These are phyloP conservation scores for Fusarium odoratissimum DNA, from an alignment of 2,329 filamentous ascomycete genomes.

Conservation along the genomic window DNA sequence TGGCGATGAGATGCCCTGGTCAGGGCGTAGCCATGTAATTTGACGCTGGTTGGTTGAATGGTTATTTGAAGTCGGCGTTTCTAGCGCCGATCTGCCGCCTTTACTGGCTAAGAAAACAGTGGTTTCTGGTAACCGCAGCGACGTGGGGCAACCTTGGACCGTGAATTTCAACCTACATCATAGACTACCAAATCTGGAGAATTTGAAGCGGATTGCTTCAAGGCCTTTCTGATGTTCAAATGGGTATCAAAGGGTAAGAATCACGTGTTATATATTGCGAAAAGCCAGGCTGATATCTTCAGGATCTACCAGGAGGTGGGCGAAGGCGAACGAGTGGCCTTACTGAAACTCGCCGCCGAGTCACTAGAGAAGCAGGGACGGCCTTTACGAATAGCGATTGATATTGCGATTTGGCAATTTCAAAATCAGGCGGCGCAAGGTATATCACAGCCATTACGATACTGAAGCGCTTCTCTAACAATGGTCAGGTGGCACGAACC, in stretches of 20 bases:
- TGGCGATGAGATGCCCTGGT: slow-evolving; percentile 30
- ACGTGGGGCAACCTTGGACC: slow-evolving; percentile 41
- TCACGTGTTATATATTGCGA: rapidly evolving
- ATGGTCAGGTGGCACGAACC: slow-evolving; percentile 79
- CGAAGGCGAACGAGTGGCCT: slow-evolving; percentile 78
- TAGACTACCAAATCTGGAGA: slow-evolving; percentile 15
- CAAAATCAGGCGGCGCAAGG: slow-evolving; percentile 87
- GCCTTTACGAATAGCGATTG: slow-evolving; percentile 88
- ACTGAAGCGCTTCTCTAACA: slow-evolving; percentile 14
- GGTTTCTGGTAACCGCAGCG: slow-evolving; percentile 46
- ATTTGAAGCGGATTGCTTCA: slow-evolving; percentile 8
- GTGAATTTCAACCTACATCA: slow-evolving; percentile 37
- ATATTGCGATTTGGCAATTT: slow-evolving; percentile 97
- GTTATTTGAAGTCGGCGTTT: slow-evolving; percentile 38
- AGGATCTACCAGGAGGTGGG: slow-evolving; percentile 95
- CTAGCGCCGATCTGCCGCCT: slow-evolving; percentile 46
- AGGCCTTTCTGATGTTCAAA: slow-evolving; percentile 46
- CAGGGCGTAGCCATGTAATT: slow-evolving; percentile 28
- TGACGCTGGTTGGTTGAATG: slow-evolving; percentile 39
- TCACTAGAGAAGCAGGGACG: slow-evolving; percentile 76
- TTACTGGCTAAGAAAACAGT: slow-evolving; percentile 42
- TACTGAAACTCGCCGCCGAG: slow-evolving; percentile 84
- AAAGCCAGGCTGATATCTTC: slow-evolving; percentile 3
- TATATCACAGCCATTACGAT: slow-evolving; percentile 39
- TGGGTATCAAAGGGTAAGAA: slow-evolving; percentile 75